Base-by-base conservation (phyloP, 345 rosid genomes). In the Lenwebbia sp. region DNA sequence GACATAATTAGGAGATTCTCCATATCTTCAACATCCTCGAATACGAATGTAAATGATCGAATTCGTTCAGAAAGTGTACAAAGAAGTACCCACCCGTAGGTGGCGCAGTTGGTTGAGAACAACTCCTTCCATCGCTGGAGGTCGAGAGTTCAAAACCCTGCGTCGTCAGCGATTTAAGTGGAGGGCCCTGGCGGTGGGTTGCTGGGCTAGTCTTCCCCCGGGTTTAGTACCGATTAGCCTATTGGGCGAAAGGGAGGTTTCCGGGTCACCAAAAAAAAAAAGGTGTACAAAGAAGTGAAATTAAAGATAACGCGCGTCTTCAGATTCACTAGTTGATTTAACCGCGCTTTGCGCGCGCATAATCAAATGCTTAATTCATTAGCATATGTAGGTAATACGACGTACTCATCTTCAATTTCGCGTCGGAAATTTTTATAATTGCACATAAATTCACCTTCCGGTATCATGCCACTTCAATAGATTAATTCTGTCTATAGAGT, bases 231-330 rank as follows among this genome's bases (percentile, higher is more conserved):
- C n/a, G n/a, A n/a, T n/a, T n/a, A n/a, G n/a, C n/a, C n/a, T n/a
- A n/a, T n/a, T n/a, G n/a, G n/a, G n/a, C n/a, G n/a, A n/a, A n/a
- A n/a, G n/a, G n/a, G n/a, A n/a, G n/a, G n/a, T n/a, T n/a, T n/a
- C n/a, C n/a, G n/a, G n/a, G n/a, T n/a, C n/a, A n/a, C n/a, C n/a
- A n/a, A n/a, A n/a, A n/a, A n/a, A n/a, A n/a, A n/a, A n/a, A n/a
- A n/a, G n/a, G 30, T 26, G 62, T 5, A 10, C 14, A 10, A 6
- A 60, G 0, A 14, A 14, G 9, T 60, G 74, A 60, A 60, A 28
- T 60, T 10, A 30, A 60, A 6, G 74, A 37, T 60, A 60, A 60
- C 0, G 0, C 11, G 65, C 8, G 0, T 58, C 13, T 28, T 58
- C 30, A 0, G 65, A 1, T 28, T 58, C 65, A 58, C 65, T 26